Conservation (phyloP, 148 eudicot genomes). For the Suaeda aralocaspica region DNA sequence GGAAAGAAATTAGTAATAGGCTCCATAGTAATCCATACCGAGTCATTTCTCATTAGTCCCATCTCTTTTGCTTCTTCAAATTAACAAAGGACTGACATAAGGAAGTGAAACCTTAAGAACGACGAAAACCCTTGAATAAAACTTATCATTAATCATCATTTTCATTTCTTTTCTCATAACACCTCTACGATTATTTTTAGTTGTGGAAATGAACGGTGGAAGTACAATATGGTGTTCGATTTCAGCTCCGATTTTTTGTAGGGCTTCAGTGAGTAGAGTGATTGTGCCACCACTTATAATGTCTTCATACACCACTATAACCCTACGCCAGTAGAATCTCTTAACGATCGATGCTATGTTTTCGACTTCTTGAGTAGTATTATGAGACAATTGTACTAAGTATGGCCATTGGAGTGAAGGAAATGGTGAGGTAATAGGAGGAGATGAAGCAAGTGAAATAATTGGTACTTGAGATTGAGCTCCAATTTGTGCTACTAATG, state of each 20-base stretch:
- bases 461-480: constrained; percentile 25
- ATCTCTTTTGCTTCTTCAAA: constrained; percentile 25
- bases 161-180: not conserved
- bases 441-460: constrained; percentile 18
- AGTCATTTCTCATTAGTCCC: constrained; percentile 21
- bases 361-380: not conserved
- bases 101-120: constrained; percentile 24
- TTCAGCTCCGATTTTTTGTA: constrained; percentile 17
- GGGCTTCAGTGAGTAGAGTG: constrained; percentile 12
- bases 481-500: constrained; percentile 21
- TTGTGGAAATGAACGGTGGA: constrained; percentile 9
- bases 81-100: constrained; percentile 11
- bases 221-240: constrained; percentile 16
- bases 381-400: constrained; percentile 20
- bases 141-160: not conserved
- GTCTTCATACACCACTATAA: constrained; percentile 21
- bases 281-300: not conserved
- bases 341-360: constrained; percentile 15
- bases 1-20: constrained; percentile 13
- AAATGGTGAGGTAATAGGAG: constrained; percentile 2
- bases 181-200: not conserved
- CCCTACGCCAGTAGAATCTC: constrained; percentile 23
- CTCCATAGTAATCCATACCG: constrained; percentile 27
- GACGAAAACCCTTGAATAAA: constrained; percentile 28
- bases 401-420: constrained; percentile 21